These are phyloP conservation scores for Nitzschia sp. DNA, from an alignment of 108 stramenopile species.

Conservation along the genomic window DNA sequence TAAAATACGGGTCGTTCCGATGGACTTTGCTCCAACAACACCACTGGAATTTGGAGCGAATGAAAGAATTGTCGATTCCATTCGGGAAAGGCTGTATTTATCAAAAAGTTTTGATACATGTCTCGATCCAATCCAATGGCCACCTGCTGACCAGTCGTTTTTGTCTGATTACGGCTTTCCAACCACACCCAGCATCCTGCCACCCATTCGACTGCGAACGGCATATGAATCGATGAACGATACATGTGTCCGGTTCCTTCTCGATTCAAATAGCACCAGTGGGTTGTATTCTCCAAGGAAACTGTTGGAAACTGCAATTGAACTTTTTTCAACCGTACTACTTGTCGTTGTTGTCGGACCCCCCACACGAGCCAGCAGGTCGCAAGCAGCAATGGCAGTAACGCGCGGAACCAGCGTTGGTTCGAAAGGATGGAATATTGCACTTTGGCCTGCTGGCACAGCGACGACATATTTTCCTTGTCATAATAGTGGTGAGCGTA, in stretches of 20 bases:
- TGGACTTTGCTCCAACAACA: not conserved
- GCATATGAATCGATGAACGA: not conserved
- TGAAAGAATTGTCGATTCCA: conserved; percentile 5
- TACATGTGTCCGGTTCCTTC: not conserved
- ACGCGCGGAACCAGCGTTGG: not conserved
- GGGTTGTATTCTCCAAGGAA: not conserved
- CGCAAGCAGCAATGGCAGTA: conserved; percentile 1
- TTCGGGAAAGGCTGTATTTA: not conserved
- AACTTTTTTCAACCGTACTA: not conserved
- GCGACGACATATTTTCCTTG: not conserved
- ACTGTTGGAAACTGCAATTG: not conserved
- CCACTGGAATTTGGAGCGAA: not conserved
- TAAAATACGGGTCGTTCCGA: not conserved
- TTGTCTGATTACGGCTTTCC: not conserved
- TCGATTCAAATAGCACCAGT: conserved; percentile 2
- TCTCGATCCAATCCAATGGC: not conserved
- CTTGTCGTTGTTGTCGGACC: not conserved
- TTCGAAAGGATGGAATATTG: not conserved
- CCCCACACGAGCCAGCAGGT: conserved; percentile 3
- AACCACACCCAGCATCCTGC: conserved; percentile 8
- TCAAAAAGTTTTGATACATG: conserved; percentile 2
- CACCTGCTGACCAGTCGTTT: not conserved
- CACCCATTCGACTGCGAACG: not conserved
- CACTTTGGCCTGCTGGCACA: not conserved
- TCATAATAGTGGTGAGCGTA: no score